phyloP scores from a whole-genome alignment of 2,329 filamentous ascomycete genomes.

The Claviceps maximensis region DNA sequence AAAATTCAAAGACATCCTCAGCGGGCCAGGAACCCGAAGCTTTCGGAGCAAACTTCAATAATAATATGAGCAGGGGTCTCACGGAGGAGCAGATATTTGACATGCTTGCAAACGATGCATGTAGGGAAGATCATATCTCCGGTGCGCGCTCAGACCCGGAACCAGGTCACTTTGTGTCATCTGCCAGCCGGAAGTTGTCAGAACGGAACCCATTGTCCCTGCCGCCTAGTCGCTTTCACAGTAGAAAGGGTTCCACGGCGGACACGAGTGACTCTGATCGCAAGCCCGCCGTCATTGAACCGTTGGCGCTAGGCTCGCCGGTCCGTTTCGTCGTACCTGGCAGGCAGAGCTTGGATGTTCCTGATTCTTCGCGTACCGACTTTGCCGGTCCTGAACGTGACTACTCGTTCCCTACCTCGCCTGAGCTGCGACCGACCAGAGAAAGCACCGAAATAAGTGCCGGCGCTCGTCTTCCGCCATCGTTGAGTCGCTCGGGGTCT shows the following conservation, averaged over 20 bases:
- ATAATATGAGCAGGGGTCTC: slow-evolving; percentile 35
- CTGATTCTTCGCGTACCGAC: slow-evolving; percentile 18
- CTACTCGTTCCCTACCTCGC: slow-evolving; percentile 36
- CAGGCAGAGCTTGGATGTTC: slow-evolving; percentile 35
- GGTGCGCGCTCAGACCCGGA: slow-evolving; percentile 17
- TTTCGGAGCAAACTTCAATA: slow-evolving; percentile 37
- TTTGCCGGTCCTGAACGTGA: slow-evolving; percentile 34
- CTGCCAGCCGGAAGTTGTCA: slow-evolving; percentile 17
- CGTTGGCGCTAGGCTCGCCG: slow-evolving; percentile 11
- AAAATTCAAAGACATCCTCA: slow-evolving; percentile 16
- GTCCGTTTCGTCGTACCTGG: slow-evolving; percentile 17
- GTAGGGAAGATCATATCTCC: slow-evolving; percentile 24
- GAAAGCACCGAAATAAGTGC: slow-evolving; percentile 42
- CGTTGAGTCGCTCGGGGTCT: slow-evolving; percentile 48
- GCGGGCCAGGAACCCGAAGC: slow-evolving; percentile 17
- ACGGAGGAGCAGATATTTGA: slow-evolving; percentile 50
- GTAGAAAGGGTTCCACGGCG: slow-evolving; percentile 23
- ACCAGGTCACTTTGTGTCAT: slow-evolving; percentile 18
- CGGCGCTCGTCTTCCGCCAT: slow-evolving; percentile 49
- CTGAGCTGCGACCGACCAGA: slow-evolving; percentile 33
- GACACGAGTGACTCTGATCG: slow-evolving; percentile 29
- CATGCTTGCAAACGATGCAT: slow-evolving; percentile 42
- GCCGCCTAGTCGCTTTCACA: slow-evolving; percentile 18
- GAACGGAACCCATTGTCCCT: slow-evolving; percentile 17
- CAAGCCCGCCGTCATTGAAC: slow-evolving; percentile 12